A percentile compares a stretch with the other conserved stretches of the same genome.
These are phyloP conservation scores for Solanum peruvianum DNA, from an alignment of 257 asterid genomes.

Conservation along the genomic window DNA sequence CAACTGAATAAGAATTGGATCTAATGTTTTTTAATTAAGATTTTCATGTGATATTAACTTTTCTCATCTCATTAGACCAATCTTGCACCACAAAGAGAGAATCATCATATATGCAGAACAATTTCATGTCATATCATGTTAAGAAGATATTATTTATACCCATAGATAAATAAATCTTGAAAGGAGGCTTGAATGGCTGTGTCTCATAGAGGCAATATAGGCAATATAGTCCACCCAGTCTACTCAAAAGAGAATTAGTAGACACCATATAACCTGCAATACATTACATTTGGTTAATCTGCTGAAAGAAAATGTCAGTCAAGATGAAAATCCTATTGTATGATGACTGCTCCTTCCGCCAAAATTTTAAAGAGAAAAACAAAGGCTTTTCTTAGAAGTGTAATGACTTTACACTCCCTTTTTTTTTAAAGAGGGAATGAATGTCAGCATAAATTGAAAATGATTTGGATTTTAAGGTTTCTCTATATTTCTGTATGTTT, in stretches of 20 bases:
- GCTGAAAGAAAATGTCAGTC: not conserved
- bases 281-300: not conserved
- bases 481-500: not conserved
- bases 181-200: constrained; percentile 76
- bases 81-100: not conserved
- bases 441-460: not conserved
- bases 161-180: constrained; percentile 60
- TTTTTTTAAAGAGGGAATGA: not conserved
- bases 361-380: not conserved
- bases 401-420: not conserved
- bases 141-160: constrained; percentile 22
- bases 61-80: not conserved
- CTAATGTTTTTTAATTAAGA: not conserved
- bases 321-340: not conserved
- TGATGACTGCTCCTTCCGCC: not conserved
- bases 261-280: constrained; percentile 53
- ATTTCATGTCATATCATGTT: not conserved
- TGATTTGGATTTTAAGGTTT: not conserved
- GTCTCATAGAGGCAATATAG: constrained; percentile 63
- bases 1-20: not conserved
- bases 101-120: not conserved
- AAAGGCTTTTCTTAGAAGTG: not conserved
- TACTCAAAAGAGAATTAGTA: constrained; percentile 34
- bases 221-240: constrained; percentile 82
- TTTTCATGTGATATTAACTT: not conserved